Evolutionary conservation across 164 flowering plant species (phyloP).

Genomic region (Vitis rupestris): DNA sequence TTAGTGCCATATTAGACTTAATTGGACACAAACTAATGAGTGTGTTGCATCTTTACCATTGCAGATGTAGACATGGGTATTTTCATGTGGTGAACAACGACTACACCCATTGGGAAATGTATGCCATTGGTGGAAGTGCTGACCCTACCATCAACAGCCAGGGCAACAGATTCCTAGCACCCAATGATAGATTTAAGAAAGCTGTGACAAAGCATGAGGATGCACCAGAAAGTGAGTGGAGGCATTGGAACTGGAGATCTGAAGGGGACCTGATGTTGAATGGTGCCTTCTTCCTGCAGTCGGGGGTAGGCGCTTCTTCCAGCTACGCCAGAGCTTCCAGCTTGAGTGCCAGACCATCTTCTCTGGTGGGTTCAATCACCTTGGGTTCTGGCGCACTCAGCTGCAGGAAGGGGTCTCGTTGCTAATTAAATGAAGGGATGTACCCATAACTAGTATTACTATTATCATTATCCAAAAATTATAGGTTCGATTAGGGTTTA

Average conservation of each 20-base stretch:
- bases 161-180: conserved; percentile 48
- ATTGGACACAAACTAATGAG: too few species aligned
- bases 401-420: conserved; percentile 33
- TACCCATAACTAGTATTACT: too few species aligned
- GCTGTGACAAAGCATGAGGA: conserved; percentile 29
- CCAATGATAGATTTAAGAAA: conserved; percentile 24
- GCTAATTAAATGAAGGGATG: conserved; percentile 12
- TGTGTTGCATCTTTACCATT: background rate
- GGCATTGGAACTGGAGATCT: conserved; percentile 33
- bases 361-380: conserved; percentile 20
- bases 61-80: conserved; percentile 51
- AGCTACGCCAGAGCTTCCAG: conserved; percentile 27
- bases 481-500: too few species aligned
- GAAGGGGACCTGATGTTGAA: conserved; percentile 27
- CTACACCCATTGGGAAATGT: conserved; percentile 60
- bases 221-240: conserved; percentile 28
- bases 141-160: conserved; percentile 47
- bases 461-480: too few species aligned
- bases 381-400: conserved; percentile 18
- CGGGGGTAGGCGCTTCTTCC: conserved; percentile 23
- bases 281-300: conserved; percentile 22
- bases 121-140: conserved; percentile 60
- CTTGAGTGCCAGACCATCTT: conserved; percentile 24
- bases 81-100: conserved; percentile 61
- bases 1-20: too few species aligned